Evolutionary conservation across 495 filamentous ascomycete species (phyloP), one percentile per base, ranked within the genome.

Genomic region (Penicillium antarcticum): DNA sequence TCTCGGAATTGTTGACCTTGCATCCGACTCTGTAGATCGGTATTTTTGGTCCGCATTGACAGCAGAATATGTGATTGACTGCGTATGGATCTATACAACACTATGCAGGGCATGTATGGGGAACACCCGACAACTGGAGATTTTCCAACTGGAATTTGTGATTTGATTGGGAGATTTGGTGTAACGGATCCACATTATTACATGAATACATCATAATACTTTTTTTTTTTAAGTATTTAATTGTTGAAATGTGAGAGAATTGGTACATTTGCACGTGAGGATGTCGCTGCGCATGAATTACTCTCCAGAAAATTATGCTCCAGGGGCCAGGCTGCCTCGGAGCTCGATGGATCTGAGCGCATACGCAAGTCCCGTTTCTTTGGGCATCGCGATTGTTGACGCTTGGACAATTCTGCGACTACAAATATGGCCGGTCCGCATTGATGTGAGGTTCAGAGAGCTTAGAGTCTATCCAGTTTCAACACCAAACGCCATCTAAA

Each of bases 371-470:
- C 17, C 44, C 8, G 32, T 23, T 18, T 10, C 21, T 16, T 35
- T 26, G 4, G n/a, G 34, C 4, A 29, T 29, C 26, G 26, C 26
- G 8, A 29, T 29, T 29, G 26, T 29, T 9, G 29, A 33, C 16
- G 37, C 18, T 42, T 43, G n/a, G 41, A 51, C 40, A 10, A 12
- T 29, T n/a, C 14, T 24, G 17, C 14, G 21, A 37, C n/a, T 51
- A 51, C 38, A 51, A 38, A 51, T 51, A 51, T 44, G 48, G 41
- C 48, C 19, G 48, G 21, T 44, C 48, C 26, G 26, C 26, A 29
- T 29, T 7, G 26, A 8, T 8, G 26, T 29, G 26, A 29, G 26
- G 5, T 10, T 7, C 26, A 29, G 26, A 7, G 26, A 29, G 8
- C 26, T 29, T 29, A 0, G 1, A 6, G 9, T 7, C 8, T 7